Base-by-base conservation (phyloP, 2,329 filamentous ascomycete species). In the Pseudogymnoascus sp. region DNA sequence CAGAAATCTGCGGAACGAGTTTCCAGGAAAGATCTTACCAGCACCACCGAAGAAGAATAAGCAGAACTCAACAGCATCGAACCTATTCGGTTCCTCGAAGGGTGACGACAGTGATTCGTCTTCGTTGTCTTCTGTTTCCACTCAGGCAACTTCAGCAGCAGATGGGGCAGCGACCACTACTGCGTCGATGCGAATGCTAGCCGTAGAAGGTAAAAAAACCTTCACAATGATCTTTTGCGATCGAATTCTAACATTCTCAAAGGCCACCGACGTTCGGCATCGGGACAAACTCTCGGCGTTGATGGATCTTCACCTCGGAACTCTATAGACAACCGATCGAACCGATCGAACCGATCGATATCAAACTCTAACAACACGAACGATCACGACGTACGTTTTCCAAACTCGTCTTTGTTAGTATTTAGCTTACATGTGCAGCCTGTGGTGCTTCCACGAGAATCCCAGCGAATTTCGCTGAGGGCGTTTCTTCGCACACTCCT, bases 21-120 rank as follows among this genome's bases (percentile, higher is more conserved):
- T 97, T 62, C 95, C 95, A 0, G 95, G 95, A 16, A 96, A 96
- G 71, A 84, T 96, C 5, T 81, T 99, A 2, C 90, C 93, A 10
- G 85, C 91, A 0, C 78, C 97, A 60, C 95, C 95, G 0, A 88
- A 88, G 73, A 97, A 97, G 83, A 97, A 97, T 75, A 96, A 93
- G 75, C 84, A 87, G 18, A 87, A 88, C 67, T 88, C 87, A 1
- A 87, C 88, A 2, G 79, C 89, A 5, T 81, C 84, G 1, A 80
- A 79, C 25, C 73, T 89, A 21, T 76, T 88, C 10, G 75, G 78
- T 28, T 74, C 77, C 10, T 72, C 85, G 65, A 79, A 74, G 59
- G 83, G 82, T 21, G 82, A 81, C 34, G 89, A 91, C 66, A 90
- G 90, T 44, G 91, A 93, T 73, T 84, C 80, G 1, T 91, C 89